These are phyloP conservation scores for Penicillium sp. DNA, from an alignment of 2,329 filamentous ascomycete species.

Conservation along the genomic window DNA sequence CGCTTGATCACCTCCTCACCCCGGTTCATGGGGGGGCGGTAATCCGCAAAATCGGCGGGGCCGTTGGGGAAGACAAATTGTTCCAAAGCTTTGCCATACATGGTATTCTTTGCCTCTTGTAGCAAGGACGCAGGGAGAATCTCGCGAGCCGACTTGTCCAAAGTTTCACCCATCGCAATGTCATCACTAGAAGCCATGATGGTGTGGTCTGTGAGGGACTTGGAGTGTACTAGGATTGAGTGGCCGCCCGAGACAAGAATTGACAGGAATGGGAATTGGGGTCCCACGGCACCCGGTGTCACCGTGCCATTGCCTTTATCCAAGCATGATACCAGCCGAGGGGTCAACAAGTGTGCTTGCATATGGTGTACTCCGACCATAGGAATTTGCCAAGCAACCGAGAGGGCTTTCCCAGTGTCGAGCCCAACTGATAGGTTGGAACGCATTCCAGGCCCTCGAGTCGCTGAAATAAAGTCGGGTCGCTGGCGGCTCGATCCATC, in stretches of 20 bases:
- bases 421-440: constrained; percentile 76
- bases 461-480: constrained; percentile 85
- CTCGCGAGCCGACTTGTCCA: constrained; percentile 81
- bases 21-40: constrained; percentile 59
- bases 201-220: constrained; percentile 65
- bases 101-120: constrained; percentile 59
- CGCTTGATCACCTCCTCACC: constrained; percentile 58
- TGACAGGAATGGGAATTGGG: constrained; percentile 79
- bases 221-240: constrained; percentile 78
- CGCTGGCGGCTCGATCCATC: constrained; percentile 41
- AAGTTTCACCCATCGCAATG: constrained; percentile 82
- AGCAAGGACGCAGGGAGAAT: constrained; percentile 67
- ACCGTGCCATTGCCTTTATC: constrained; percentile 25
- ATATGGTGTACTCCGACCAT: constrained; percentile 91
- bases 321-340: constrained; percentile 70
- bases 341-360: constrained; percentile 93
- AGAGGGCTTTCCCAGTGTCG: constrained; percentile 81
- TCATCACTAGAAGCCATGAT: constrained; percentile 74
- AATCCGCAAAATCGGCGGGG: constrained; percentile 44
- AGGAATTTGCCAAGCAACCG: constrained; percentile 78
- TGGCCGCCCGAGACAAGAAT: constrained; percentile 91
- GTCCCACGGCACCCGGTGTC: constrained; percentile 31
- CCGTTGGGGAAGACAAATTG: constrained; percentile 68
- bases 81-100: constrained; percentile 81
- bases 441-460: constrained; percentile 86